Evolutionary conservation across 148 eudicot species (phyloP).

Genomic region (Tetragonia tetragonoides): DNA sequence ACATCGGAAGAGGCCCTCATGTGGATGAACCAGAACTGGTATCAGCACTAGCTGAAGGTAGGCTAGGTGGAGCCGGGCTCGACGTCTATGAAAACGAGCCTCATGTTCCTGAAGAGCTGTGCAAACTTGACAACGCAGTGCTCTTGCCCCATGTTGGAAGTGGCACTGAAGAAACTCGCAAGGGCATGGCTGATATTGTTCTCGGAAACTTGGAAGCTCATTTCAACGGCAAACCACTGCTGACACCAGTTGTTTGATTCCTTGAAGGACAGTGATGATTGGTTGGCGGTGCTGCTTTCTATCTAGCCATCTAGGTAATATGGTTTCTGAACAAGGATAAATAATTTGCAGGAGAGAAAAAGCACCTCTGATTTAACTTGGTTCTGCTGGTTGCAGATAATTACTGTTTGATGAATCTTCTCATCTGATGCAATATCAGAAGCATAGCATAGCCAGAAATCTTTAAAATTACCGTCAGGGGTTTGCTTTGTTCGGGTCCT

Average conservation of each 20-base stretch:
- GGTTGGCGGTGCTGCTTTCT: neutral
- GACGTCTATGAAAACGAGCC: constrained; percentile 82
- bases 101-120: constrained; percentile 72
- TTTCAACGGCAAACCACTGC: constrained; percentile 60
- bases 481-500: too few relatives aligned
- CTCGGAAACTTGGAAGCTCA: constrained; percentile 84
- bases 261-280: neutral
- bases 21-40: constrained; percentile 81
- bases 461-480: too few relatives aligned
- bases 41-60: constrained; percentile 75
- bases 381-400: too few relatives aligned
- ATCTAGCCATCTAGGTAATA: too few relatives aligned
- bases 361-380: too few relatives aligned
- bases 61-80: constrained; percentile 82
- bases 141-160: constrained; percentile 81
- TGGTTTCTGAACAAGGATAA: too few relatives aligned
- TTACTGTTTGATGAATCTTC: too few relatives aligned
- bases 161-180: constrained; percentile 69
- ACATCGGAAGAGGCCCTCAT: constrained; percentile 83
- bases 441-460: too few relatives aligned
- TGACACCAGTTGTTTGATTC: constrained; percentile 69
- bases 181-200: constrained; percentile 80
- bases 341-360: too few relatives aligned
- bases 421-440: too few relatives aligned
- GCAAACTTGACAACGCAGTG: constrained; percentile 68